These are phyloP conservation scores for Beauveria pseudobassiana DNA, from an alignment of 2,329 filamentous ascomycete species.

Conservation along the genomic window DNA sequence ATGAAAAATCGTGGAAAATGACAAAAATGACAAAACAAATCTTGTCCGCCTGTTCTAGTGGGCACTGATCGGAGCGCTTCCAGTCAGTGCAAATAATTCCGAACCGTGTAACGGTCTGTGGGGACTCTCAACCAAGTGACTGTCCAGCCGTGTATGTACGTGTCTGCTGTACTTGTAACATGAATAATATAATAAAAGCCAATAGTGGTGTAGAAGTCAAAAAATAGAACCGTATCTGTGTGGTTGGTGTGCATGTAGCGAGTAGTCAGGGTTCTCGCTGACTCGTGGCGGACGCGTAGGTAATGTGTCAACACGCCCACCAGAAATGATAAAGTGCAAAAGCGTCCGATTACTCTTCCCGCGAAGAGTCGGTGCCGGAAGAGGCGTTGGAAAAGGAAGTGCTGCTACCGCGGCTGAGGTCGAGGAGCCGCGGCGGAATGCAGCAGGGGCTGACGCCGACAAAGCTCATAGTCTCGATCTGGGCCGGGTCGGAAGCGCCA, in stretches of 20 bases:
- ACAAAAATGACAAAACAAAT: background rate
- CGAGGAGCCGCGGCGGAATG: constrained; percentile 24
- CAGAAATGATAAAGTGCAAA: background rate
- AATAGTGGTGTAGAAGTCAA: background rate
- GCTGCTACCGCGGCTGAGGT: constrained; percentile 18
- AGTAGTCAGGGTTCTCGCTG: too few relatives aligned
- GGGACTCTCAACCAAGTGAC: background rate
- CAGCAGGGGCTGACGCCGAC: constrained; percentile 37
- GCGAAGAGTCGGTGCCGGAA: constrained; percentile 12
- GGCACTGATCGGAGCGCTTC: constrained; percentile 10
- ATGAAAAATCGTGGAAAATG: background rate
- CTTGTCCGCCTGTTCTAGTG: background rate
- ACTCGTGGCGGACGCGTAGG: background rate
- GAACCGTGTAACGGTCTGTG: background rate
- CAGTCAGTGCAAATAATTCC: background rate
- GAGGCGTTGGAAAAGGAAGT: constrained; percentile 11
- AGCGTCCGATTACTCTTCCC: background rate
- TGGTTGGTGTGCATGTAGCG: background rate
- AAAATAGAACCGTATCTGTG: background rate
- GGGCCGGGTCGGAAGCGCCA: constrained; percentile 28
- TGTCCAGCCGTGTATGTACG: background rate
- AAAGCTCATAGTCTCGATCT: constrained; percentile 27
- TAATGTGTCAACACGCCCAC: background rate
- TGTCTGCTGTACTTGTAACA: background rate
- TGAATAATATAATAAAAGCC: background rate